These are phyloP conservation scores for Oryza longistaminata DNA, from an alignment of 176 grass and related monocot genomes.

Conservation along the genomic window DNA sequence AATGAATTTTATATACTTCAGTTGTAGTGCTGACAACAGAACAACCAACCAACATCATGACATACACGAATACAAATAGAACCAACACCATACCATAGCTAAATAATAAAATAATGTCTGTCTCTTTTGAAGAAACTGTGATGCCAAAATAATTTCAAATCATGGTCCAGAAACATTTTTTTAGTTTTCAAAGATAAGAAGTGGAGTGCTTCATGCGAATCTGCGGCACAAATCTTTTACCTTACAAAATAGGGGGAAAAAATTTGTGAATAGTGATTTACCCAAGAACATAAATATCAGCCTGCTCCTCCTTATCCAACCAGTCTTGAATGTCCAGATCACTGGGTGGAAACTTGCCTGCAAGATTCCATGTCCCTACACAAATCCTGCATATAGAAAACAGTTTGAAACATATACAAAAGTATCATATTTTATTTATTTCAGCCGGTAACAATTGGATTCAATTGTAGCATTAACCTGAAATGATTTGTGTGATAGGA, in stretches of 20 bases:
- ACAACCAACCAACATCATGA: not conserved
- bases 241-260: conserved; percentile 5
- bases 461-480: conserved; percentile 15
- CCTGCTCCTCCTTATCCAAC: conserved; percentile 65
- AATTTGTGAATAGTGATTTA: conserved; percentile 24
- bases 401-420: conserved; percentile 31
- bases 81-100: no score
- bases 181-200: not conserved
- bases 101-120: not conserved
- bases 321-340: conserved; percentile 59
- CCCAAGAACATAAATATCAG: conserved; percentile 90
- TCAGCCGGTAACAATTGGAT: not conserved
- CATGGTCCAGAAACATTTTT: conserved; percentile 9
- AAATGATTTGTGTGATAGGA: not conserved
- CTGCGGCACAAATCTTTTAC: not conserved
- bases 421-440: conserved; percentile 2
- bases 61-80: not conserved
- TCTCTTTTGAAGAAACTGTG: not conserved
- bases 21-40: not conserved
- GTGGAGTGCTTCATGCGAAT: not conserved
- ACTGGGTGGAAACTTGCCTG: conserved; percentile 65
- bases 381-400: conserved; percentile 57
- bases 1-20: conserved; percentile 11
- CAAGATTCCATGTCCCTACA: conserved; percentile 84
- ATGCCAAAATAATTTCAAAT: not conserved